Conservation (phyloP, 257 asterid genomes). For the Fraxinus cuspidata region DNA sequence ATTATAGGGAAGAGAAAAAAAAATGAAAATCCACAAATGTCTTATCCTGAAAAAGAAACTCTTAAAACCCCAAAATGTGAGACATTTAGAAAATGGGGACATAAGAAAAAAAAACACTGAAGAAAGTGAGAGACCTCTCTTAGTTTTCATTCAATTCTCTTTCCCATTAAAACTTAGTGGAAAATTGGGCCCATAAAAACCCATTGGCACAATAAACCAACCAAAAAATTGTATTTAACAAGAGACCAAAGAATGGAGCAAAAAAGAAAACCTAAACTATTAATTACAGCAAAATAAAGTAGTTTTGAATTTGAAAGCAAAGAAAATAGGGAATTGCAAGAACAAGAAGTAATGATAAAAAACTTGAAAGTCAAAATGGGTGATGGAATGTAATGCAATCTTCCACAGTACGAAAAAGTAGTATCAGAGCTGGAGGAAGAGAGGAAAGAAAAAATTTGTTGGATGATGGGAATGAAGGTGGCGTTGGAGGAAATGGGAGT, state of each 20-base stretch:
- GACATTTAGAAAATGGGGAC: conserved; percentile 54
- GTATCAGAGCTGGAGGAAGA: no score
- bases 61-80: conserved; percentile 45
- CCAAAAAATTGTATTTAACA: conserved; percentile 39
- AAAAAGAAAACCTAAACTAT: conserved; percentile 31
- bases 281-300: conserved; percentile 6
- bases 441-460: no score
- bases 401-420: neutral
- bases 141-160: conserved; percentile 21
- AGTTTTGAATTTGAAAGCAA: neutral
- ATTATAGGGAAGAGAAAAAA: neutral
- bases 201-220: conserved; percentile 43
- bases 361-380: conserved; percentile 1
- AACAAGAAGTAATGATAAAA: neutral
- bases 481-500: no score
- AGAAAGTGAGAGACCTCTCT: conserved; percentile 30
- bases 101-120: conserved; percentile 32
- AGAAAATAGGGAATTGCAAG: neutral
- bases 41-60: conserved; percentile 34
- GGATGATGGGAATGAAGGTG: no score
- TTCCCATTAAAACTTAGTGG: conserved; percentile 42
- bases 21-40: conserved; percentile 28
- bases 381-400: neutral
- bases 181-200: conserved; percentile 54
- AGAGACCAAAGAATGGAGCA: conserved; percentile 20